Conservation (phyloP, 176 grass and related monocot genomes). For the Lolium multiflorum region DNA sequence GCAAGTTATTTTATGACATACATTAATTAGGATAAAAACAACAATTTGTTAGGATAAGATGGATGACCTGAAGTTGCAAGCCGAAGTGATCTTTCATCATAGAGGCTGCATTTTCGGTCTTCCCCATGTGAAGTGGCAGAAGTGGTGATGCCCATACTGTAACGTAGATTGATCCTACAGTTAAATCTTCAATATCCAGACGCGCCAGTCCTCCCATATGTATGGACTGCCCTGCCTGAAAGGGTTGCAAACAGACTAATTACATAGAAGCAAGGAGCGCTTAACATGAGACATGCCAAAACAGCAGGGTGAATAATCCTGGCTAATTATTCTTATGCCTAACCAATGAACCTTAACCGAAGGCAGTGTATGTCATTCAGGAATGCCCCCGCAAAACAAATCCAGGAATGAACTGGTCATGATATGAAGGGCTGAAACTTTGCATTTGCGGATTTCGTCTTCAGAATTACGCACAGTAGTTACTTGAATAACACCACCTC, state of each 20-base stretch:
- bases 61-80: slow-evolving; percentile 73
- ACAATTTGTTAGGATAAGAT: background rate
- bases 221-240: slow-evolving; percentile 73
- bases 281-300: slow-evolving; percentile 1
- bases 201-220: slow-evolving; percentile 78
- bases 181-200: slow-evolving; percentile 72
- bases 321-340: background rate
- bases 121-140: slow-evolving; percentile 93
- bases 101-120: slow-evolving; percentile 61
- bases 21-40: background rate
- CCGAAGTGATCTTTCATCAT: slow-evolving; percentile 79
- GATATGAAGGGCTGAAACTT: slow-evolving; percentile 1
- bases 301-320: background rate
- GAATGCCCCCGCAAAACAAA: background rate
- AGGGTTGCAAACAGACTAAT: slow-evolving; percentile 11
- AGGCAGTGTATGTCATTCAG: background rate
- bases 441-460: background rate
- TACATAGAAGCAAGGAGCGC: background rate
- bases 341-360: background rate
- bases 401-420: background rate
- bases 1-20: background rate
- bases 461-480: background rate
- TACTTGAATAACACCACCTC: background rate
- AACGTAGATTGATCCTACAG: slow-evolving; percentile 67
- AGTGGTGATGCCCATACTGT: slow-evolving; percentile 90